phyloP scores from a whole-genome alignment of 768 basidiomycete species.

The Mycena leptocephala region DNA sequence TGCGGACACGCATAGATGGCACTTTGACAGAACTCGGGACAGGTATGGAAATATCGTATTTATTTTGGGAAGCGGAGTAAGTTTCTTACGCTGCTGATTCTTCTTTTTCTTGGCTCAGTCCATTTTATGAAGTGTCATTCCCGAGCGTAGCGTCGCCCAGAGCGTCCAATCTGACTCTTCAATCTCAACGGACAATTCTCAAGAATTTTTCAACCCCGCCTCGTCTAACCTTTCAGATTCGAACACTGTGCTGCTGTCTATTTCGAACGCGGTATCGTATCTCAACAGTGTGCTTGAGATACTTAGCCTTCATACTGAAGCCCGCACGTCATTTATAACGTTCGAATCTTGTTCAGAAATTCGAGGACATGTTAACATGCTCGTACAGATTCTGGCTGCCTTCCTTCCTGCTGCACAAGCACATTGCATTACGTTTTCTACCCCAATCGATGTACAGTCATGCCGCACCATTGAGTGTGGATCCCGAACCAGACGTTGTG shows the following conservation, averaged over 20 bases:
- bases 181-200: not conserved
- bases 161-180: not conserved
- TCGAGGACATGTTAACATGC: not conserved
- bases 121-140: not conserved
- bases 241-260: slow-evolving; percentile 36
- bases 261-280: slow-evolving; percentile 39
- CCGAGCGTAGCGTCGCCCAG: not conserved
- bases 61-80: slow-evolving; percentile 60
- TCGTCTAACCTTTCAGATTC: not conserved
- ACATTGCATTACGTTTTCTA: slow-evolving; percentile 53
- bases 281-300: slow-evolving; percentile 41
- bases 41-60: slow-evolving; percentile 49
- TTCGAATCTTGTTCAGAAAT: slow-evolving; percentile 3
- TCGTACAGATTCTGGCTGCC: slow-evolving; percentile 52
- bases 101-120: not conserved
- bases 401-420: slow-evolving; percentile 43
- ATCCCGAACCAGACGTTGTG: slow-evolving; percentile 51
- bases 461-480: slow-evolving; percentile 46
- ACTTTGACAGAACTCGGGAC: slow-evolving; percentile 48
- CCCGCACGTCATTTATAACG: slow-evolving; percentile 55
- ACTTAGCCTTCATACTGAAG: slow-evolving; percentile 49
- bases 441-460: slow-evolving; percentile 49
- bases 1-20: slow-evolving; percentile 36
- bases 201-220: not conserved
- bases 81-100: slow-evolving; percentile 1